Evolutionary conservation across 2,329 filamentous ascomycete species (phyloP).

Genomic region (Colletotrichum tamarilloi): DNA sequence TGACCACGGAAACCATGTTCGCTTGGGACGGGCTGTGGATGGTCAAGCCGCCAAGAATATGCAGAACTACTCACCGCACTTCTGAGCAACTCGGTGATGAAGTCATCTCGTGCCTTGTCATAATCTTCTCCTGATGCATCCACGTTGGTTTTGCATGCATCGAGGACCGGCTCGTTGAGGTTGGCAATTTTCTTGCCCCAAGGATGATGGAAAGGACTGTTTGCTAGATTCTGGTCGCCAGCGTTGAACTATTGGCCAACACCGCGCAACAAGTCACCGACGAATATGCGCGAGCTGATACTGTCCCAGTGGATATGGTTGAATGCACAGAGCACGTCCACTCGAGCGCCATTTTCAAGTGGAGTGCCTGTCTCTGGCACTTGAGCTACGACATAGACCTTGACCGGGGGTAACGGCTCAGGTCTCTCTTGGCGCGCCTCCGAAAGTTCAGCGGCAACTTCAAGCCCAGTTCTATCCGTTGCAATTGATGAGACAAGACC

Average conservation of each 20-base stretch:
- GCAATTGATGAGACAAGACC: too few species aligned
- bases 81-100: neutral
- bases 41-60: too few species aligned
- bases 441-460: neutral
- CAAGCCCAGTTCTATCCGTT: neutral
- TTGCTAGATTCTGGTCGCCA: too few species aligned
- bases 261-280: neutral
- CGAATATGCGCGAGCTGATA: neutral
- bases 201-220: neutral
- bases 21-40: neutral
- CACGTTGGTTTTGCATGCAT: neutral
- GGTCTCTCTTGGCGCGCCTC: neutral
- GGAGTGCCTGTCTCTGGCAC: neutral
- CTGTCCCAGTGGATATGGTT: neutral
- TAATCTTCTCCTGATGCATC: neutral
- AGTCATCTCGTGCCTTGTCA: neutral
- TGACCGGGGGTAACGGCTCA: neutral
- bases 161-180: neutral
- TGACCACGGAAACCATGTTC: neutral
- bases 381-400: neutral
- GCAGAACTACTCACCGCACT: neutral
- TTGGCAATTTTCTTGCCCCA: neutral
- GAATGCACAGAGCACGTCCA: neutral
- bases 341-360: neutral
- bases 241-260: neutral